Base-by-base conservation (phyloP, 495 filamentous ascomycete species). In the Acidiella bohemica region DNA sequence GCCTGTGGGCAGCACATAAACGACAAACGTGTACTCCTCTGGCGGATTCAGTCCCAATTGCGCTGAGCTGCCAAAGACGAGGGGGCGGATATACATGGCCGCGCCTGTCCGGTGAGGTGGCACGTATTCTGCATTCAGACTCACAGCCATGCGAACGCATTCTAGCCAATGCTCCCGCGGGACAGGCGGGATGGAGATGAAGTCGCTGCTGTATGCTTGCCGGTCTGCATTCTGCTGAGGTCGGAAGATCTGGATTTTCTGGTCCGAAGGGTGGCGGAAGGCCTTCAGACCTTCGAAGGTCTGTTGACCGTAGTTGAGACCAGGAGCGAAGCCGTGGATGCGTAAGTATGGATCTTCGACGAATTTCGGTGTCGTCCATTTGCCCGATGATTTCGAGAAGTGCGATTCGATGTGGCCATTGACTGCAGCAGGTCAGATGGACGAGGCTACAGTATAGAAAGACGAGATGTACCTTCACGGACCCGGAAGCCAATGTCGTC, bases 401-500 rank as follows among this genome's bases (percentile, higher is more conserved):
- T 46, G 44, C 14, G 55, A 60, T 49, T 70, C 62, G 30, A 67
- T 54, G 53, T 70, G 65, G 21, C 65, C 66, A 46, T 67, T 66
- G 31, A 67, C 64, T 63, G 25, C 25, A 27, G 7, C n/a, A 7
- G 25, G 7, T 27, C 7, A n/a, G 25, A 27, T 27, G 25, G 25
- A 27, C 7, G n/a, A 27, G 25, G 13, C 20, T 12, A 41, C 31
- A 40, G 25, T 21, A 11, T 2, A 17, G 12, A 3, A 3, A 12
- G 24, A 32, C 11, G 11, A 8, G 23, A 14, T 63, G 37, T 65
- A 81, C 84, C 82, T 70, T 94, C 85, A 33, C 85, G 82, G 39
- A 93, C 77, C 55, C 72, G 73, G 66, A 96, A 96, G 41, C 88
- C 88, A 31, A 96, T 70, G 56, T 93, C 75, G 50, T 66, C 68